Base-by-base conservation (phyloP, 73 alveolate genomes). In the Loxodes magnus region DNA sequence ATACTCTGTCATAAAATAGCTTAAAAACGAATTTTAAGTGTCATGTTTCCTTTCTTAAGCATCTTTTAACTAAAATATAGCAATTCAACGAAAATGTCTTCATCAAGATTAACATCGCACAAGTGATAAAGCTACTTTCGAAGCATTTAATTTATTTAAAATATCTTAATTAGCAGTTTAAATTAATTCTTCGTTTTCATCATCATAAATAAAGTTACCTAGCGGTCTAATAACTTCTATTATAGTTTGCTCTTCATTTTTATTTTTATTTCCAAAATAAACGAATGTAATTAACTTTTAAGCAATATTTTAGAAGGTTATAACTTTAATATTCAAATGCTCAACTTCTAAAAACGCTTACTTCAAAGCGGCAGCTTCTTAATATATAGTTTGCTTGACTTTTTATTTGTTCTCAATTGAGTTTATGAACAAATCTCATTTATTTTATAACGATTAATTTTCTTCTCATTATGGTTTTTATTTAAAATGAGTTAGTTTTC, bases 41-140 rank as follows among this genome's bases (percentile, higher is more conserved):
- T 69, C 71, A 5, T 54, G 56, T 29, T 69, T 69, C 3, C 83
- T 76, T 2, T 67, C 83, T 49, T 69, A 24, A 69, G 35, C 59
- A 69, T 27, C 9, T 36, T 41, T 14, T 62, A 62, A n/a, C 71
- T 63, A 59, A 69, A 69, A 16, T 34, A 14, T 46, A 69, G 27
- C 5, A 69, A 24, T 35, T 51, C 74, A 22, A 28, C 46, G 31
- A 61, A 69, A 7, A 60, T 41, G 26, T 51, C 59, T 51, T 48
- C 51, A 36, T 64, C 27, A 21, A 44, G 16, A 27, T 64, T 54
- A 0, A 53, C 22, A 6, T 69, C 77, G 27, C 64, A 46, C 59
- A 46, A 46, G 17, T 7, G 35, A 14, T 10, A 46, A 19, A 10
- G 39, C 60, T 10, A 46, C 27, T 25, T 19, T 46, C 15, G 50